phyloP scores from a whole-genome alignment of 148 eudicot genomes.

The Oxyria digyna region DNA sequence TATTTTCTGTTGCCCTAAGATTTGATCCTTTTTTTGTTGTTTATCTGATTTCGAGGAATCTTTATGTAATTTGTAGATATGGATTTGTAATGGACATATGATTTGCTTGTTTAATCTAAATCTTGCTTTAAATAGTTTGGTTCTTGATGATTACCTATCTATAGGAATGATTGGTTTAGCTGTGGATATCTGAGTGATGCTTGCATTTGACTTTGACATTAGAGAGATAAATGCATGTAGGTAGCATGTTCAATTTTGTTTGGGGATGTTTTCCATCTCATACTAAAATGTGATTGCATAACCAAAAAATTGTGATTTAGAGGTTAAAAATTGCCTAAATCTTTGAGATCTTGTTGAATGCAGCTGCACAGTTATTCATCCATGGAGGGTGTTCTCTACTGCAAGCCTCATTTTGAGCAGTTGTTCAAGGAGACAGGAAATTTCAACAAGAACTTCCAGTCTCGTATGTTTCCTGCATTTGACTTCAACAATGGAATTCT shows the following conservation, averaged over 20 bases:
- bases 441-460: conserved; percentile 80
- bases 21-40: background rate
- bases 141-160: background rate
- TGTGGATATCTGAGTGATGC: background rate
- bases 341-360: conserved; percentile 10
- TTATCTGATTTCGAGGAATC: background rate
- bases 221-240: background rate
- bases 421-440: conserved; percentile 86
- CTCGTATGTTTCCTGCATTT: conserved; percentile 41
- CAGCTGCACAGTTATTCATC: conserved; percentile 85
- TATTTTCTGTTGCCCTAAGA: conserved; percentile 5
- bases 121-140: background rate
- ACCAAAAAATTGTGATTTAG: background rate
- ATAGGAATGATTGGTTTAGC: background rate
- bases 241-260: background rate
- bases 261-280: background rate
- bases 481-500: too few relatives aligned
- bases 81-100: background rate
- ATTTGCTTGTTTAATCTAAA: too few relatives aligned
- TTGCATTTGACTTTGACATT: background rate
- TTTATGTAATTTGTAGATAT: background rate
- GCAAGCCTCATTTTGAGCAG: conserved; percentile 98
- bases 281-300: background rate
- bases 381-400: conserved; percentile 84
- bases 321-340: background rate